phyloP scores from a whole-genome alignment of 495 filamentous ascomycete genomes.

The Xylaria castorea region DNA sequence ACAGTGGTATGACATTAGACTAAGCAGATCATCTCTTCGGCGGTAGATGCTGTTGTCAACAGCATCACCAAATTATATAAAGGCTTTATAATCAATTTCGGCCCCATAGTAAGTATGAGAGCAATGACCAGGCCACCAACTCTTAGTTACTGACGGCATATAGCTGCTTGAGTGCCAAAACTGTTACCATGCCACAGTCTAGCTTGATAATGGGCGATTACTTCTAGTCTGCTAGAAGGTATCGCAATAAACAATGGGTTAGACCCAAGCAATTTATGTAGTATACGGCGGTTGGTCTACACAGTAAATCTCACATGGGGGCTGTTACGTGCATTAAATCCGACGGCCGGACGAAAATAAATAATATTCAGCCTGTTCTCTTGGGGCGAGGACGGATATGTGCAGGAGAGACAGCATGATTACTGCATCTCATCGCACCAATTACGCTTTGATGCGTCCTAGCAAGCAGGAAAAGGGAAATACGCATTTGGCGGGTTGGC shows the following conservation, averaged over 20 bases:
- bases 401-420: background rate
- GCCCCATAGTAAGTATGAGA: background rate
- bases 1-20: background rate
- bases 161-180: background rate
- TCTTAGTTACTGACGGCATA: background rate
- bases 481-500: background rate
- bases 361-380: background rate
- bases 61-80: background rate
- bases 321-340: background rate
- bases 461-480: background rate
- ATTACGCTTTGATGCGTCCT: background rate
- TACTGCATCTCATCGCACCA: background rate
- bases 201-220: background rate
- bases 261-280: background rate
- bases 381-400: conserved; percentile 3
- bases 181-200: background rate
- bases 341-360: background rate
- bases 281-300: background rate
- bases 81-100: background rate
- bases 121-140: background rate
- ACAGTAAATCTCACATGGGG: background rate
- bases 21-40: background rate
- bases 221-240: background rate
- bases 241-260: background rate
- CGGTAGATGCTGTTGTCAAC: background rate